Evolutionary conservation across 2,329 filamentous ascomycete genomes (phyloP).

Genomic region (Cladosporium cucumerinum): DNA sequence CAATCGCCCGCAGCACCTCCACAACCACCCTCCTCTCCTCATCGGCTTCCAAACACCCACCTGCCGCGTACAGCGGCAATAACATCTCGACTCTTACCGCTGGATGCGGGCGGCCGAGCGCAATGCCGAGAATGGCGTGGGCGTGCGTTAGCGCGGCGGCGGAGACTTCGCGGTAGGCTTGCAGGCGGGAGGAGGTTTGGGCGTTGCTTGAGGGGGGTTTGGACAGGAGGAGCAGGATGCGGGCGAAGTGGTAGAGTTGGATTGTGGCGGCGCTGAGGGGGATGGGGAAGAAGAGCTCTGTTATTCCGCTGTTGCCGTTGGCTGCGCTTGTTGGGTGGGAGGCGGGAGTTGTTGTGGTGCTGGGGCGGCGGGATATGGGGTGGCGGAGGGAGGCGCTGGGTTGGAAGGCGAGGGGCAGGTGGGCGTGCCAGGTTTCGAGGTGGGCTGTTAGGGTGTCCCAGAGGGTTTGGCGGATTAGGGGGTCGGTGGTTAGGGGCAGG

Average conservation of each 20-base stretch:
- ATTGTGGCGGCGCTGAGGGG: constrained; percentile 63
- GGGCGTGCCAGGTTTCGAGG: constrained; percentile 57
- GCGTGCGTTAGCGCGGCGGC: constrained; percentile 55
- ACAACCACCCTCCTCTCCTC: constrained; percentile 56
- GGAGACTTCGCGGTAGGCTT: constrained; percentile 53
- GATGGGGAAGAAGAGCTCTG: constrained; percentile 62
- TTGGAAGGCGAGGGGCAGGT: constrained; percentile 59
- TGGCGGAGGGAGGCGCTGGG: constrained; percentile 47
- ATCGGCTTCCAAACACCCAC: constrained; percentile 55
- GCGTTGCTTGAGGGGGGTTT: constrained; percentile 52
- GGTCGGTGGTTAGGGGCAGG: constrained; percentile 44
- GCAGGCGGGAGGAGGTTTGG: constrained; percentile 44
- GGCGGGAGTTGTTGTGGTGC: not conserved
- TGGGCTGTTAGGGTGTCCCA: constrained; percentile 57
- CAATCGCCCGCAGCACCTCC: constrained; percentile 58
- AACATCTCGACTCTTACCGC: constrained; percentile 57
- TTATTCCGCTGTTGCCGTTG: constrained; percentile 17
- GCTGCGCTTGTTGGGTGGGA: constrained; percentile 14
- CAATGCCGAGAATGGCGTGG: constrained; percentile 60
- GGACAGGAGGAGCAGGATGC: constrained; percentile 59
- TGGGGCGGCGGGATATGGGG: not conserved
- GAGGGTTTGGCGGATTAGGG: constrained; percentile 37
- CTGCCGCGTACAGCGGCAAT: constrained; percentile 58
- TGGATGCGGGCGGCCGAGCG: constrained; percentile 53
- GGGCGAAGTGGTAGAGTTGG: constrained; percentile 63